phyloP scores from a whole-genome alignment of 1,139 yeast species.

The Chernovozyma sophiae-reginae region DNA sequence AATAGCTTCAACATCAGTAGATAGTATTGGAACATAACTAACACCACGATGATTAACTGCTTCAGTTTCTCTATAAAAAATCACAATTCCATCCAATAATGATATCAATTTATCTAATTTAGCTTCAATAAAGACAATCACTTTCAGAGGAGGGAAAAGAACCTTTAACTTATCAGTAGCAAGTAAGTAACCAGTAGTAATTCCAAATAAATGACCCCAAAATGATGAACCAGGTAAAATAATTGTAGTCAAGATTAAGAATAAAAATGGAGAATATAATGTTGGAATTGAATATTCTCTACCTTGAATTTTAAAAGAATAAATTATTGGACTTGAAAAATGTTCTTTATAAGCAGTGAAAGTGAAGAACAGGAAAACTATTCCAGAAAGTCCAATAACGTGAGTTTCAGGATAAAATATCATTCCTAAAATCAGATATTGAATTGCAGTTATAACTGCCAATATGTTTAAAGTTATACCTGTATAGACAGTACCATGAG shows the following conservation, averaged over 20 bases:
- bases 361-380: slow-evolving; percentile 69
- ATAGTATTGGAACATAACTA: slow-evolving; percentile 32
- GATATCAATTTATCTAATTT: slow-evolving; percentile 48
- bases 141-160: slow-evolving; percentile 63
- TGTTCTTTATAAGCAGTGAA: slow-evolving; percentile 63
- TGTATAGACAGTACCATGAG: slow-evolving; percentile 83
- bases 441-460: slow-evolving; percentile 68
- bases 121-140: slow-evolving; percentile 63
- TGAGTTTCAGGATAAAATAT: slow-evolving; percentile 48
- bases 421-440: slow-evolving; percentile 55
- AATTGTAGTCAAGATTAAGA: slow-evolving; percentile 46
- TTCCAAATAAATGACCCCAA: slow-evolving; percentile 60
- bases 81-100: slow-evolving; percentile 50
- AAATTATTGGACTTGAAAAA: slow-evolving; percentile 40
- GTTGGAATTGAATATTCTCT: slow-evolving; percentile 51
- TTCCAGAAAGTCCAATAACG: slow-evolving; percentile 69
- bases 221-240: slow-evolving; percentile 58
- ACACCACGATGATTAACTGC: slow-evolving; percentile 43
- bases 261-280: slow-evolving; percentile 52
- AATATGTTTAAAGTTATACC: slow-evolving; percentile 75
- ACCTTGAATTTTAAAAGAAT: slow-evolving; percentile 20
- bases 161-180: slow-evolving; percentile 54
- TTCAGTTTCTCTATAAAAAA: slow-evolving; percentile 53
- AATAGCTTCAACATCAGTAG: slow-evolving; percentile 22
- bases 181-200: slow-evolving; percentile 41